Conservation (phyloP, 202 grass and related monocot species). For the Cymbopogon flexuosus region DNA sequence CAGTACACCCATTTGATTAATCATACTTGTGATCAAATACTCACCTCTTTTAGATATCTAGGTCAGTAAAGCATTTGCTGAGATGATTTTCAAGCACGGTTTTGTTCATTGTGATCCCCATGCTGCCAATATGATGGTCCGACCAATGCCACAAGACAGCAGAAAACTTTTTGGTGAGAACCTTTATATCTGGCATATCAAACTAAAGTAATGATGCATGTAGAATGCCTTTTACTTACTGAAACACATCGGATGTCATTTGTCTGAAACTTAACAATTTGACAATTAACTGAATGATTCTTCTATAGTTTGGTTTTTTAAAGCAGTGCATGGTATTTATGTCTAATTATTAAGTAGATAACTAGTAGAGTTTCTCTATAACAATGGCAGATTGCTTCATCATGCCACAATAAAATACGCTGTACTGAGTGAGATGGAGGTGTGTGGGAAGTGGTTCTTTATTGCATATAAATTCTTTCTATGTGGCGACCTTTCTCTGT, state of each 20-base stretch:
- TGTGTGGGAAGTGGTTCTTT: neutral
- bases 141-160: conserved; percentile 55
- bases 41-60: conserved; percentile 35
- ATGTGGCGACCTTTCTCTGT: neutral
- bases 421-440: neutral
- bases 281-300: neutral
- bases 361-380: neutral
- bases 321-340: neutral
- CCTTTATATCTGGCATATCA: conserved; percentile 5
- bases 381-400: conserved; percentile 9
- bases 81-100: conserved; percentile 99
- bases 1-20: neutral
- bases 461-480: neutral
- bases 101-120: conserved; percentile 99
- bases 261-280: neutral
- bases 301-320: neutral
- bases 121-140: conserved; percentile 97
- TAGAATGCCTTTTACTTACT: conserved; percentile 4
- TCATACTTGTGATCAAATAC: neutral
- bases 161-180: conserved; percentile 55
- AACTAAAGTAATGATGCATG: neutral
- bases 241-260: conserved; percentile 6
- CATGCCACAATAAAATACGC: neutral
- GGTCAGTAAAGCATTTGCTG: conserved; percentile 79
- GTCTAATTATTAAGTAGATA: conserved; percentile 17